Evolutionary conservation across 108 stramenopile species (phyloP).

Genomic region (Mediolabrus comicus): DNA sequence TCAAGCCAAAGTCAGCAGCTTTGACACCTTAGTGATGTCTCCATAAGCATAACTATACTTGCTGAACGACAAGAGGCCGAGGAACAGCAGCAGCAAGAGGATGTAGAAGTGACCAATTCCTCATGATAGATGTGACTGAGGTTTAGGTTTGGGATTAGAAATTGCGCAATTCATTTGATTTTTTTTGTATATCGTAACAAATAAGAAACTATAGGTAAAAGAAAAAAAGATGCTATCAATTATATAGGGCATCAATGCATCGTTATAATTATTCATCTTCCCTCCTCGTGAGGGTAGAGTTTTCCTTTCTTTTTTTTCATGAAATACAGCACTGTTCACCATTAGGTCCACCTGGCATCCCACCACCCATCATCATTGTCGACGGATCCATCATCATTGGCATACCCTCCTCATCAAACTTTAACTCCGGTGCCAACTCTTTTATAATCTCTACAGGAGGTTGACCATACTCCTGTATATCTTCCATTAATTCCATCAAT

Average conservation of each 20-base stretch:
- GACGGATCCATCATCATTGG: slow-evolving; percentile 77
- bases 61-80: not conserved
- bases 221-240: too few species aligned
- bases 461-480: slow-evolving; percentile 94
- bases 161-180: not conserved
- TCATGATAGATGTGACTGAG: not conserved
- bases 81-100: too few species aligned
- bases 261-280: not conserved
- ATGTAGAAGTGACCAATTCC: not conserved
- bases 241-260: not conserved
- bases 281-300: too few species aligned
- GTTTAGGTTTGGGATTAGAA: not conserved
- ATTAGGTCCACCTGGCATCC: slow-evolving; percentile 30
- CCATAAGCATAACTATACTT: too few species aligned
- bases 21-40: too few species aligned
- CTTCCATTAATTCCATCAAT: slow-evolving; percentile 89
- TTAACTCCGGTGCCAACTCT: slow-evolving; percentile 95
- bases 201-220: too few species aligned
- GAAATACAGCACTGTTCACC: slow-evolving; percentile 28
- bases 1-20: too few species aligned
- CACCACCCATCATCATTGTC: slow-evolving; percentile 17
- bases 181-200: too few species aligned
- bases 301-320: too few species aligned
- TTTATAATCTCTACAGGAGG: slow-evolving; percentile 95
- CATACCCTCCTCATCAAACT: slow-evolving; percentile 93